Conservation (phyloP, 768 basidiomycete species). For the Collybia nuda region DNA sequence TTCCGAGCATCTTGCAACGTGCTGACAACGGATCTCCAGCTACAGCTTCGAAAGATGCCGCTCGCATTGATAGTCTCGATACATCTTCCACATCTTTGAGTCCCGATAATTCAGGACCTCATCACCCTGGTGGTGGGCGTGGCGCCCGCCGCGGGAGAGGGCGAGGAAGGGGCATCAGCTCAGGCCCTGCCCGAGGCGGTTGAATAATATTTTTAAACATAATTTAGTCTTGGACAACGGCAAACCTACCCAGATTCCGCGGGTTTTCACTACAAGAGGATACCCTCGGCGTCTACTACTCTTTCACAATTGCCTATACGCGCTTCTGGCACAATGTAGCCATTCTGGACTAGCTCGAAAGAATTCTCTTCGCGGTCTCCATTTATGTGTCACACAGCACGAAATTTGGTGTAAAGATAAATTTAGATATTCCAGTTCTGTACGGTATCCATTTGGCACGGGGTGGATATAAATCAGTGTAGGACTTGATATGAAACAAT, state of each 20-base stretch:
- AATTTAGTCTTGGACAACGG: too few relatives aligned
- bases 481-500: background rate
- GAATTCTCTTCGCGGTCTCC: too few relatives aligned
- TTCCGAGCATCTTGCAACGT: constrained; percentile 32
- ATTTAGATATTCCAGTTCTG: too few relatives aligned
- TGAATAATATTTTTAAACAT: background rate
- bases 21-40: constrained; percentile 14
- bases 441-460: too few relatives aligned
- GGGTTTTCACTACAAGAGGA: too few relatives aligned
- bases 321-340: too few relatives aligned
- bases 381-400: too few relatives aligned
- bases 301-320: too few relatives aligned
- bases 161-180: constrained; percentile 10
- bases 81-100: background rate
- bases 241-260: too few relatives aligned
- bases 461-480: background rate
- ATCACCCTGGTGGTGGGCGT: constrained; percentile 3
- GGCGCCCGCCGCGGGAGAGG: constrained; percentile 14
- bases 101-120: background rate
- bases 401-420: too few relatives aligned
- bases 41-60: constrained; percentile 5
- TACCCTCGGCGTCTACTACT: too few relatives aligned
- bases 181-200: constrained; percentile 4
- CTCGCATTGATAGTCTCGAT: background rate
- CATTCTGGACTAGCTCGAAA: too few relatives aligned